A percentile compares a stretch with the other conserved stretches of the same genome.
Conservation (phyloP, 1,284 basidiomycete genomes). For the Termitomyces sp. region DNA sequence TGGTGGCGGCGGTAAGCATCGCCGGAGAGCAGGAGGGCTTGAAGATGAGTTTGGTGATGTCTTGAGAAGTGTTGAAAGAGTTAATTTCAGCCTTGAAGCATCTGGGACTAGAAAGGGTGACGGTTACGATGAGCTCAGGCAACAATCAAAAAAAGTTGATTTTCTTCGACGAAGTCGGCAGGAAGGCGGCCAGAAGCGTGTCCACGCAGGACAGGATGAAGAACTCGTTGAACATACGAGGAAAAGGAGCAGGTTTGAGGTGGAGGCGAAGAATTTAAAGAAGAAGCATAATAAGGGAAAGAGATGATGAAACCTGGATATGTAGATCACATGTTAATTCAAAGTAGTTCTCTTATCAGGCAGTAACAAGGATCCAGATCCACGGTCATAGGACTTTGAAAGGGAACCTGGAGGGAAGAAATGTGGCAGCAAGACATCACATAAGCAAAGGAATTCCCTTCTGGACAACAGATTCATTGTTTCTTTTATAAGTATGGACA, state of each 20-base stretch:
- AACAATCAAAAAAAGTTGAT: slow-evolving; percentile 61
- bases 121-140: slow-evolving; percentile 73
- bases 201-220: slow-evolving; percentile 36
- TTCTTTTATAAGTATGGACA: not conserved
- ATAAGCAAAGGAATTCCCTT: too few relatives aligned
- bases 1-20: slow-evolving; percentile 38
- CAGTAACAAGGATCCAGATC: too few relatives aligned
- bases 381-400: too few relatives aligned
- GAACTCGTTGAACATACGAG: slow-evolving; percentile 41
- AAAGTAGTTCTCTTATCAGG: too few relatives aligned
- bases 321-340: too few relatives aligned
- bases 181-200: slow-evolving; percentile 31
- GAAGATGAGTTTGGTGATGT: slow-evolving; percentile 86
- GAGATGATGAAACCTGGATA: not conserved
- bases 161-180: slow-evolving; percentile 51
- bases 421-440: too few relatives aligned
- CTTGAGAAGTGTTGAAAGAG: slow-evolving; percentile 48
- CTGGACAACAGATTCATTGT: not conserved
- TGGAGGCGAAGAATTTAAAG: slow-evolving; percentile 57
- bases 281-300: slow-evolving; percentile 31
- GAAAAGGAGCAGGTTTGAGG: slow-evolving; percentile 76
- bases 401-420: too few relatives aligned
- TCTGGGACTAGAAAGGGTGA: slow-evolving; percentile 46
- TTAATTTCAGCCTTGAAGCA: slow-evolving; percentile 24
- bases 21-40: slow-evolving; percentile 67